Evolutionary conservation across 306 rosid genomes (phyloP), one percentile per base, ranked within the genome.

Genomic region (Vicia villosa): DNA sequence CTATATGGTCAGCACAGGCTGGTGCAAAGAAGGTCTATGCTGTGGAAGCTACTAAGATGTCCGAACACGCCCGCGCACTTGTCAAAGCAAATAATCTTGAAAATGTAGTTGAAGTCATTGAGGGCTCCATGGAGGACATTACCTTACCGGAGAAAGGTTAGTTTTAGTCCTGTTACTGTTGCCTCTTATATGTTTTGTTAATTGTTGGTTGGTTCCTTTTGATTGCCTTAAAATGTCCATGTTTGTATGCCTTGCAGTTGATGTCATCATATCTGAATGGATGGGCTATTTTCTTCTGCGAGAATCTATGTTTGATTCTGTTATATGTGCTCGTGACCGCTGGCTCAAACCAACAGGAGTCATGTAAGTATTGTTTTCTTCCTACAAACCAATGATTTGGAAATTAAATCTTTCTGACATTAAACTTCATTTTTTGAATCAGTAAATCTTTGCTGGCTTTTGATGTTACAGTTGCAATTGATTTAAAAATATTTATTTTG

Each of bases 231-330:
- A 74, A 49, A 50, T 61, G 47, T 36, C 37, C 3, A n/a, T 52
- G 43, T 15, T 9, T 70, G 37, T 22, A 37, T 74, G 11, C 65
- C 63, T 70, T 82, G 76, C 87, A 91, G 99, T 94, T 69, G 99
- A 94, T 63, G 99, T 94, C 62, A 94, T 94, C 15, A 91, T 94
- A 73, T 94, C 99, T 3, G 97, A 94, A 86, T 94, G 99, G 99
- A 94, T 94, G 99, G 99, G 99, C 57, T 94, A 94, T 79, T 94
- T 94, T 80, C 97, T 94, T 66, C 84, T 94, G 70, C 95, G 99
- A 17, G 99, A 94, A 66, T 94, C 99, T 19, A 94, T 94, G 99
- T 91, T 94, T 83, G 99, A 94, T 86, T 94, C 99, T 0, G 99
- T 94, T 59, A 94, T 94, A 61, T 87, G 79, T 76, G 99, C 99